Conservation (phyloP, 2,329 filamentous ascomycete species). For the Trichoderma atroviride region DNA sequence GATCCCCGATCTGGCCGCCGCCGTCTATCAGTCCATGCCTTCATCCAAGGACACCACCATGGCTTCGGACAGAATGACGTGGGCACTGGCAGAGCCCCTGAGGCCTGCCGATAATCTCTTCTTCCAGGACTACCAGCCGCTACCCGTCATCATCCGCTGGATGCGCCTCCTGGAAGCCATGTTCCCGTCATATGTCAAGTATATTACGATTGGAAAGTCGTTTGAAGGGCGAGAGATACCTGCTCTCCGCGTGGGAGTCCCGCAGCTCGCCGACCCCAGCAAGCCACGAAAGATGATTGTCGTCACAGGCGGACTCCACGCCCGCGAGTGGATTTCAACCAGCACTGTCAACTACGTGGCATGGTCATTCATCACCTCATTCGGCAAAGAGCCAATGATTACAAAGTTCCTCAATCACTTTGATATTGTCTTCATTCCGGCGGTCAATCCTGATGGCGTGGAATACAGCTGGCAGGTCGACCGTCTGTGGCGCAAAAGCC, state of each 20-base stretch:
- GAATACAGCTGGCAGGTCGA: slow-evolving; percentile 92
- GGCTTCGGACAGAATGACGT: slow-evolving; percentile 36
- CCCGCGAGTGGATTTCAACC: slow-evolving; percentile 93
- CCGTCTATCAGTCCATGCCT: slow-evolving; percentile 62
- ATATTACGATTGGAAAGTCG: slow-evolving; percentile 78
- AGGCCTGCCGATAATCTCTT: slow-evolving; percentile 71
- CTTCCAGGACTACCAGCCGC: slow-evolving; percentile 89
- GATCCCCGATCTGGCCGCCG: slow-evolving; percentile 77
- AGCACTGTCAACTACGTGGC: slow-evolving; percentile 90
- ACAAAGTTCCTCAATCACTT: slow-evolving; percentile 80
- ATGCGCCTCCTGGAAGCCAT: slow-evolving; percentile 87
- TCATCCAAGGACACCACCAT: slow-evolving; percentile 29
- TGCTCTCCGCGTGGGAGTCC: slow-evolving; percentile 73
- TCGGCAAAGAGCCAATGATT: slow-evolving; percentile 71
- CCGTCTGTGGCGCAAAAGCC: slow-evolving; percentile 92
- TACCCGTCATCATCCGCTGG: slow-evolving; percentile 83
- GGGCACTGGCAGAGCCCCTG: slow-evolving; percentile 37
- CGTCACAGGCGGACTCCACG: slow-evolving; percentile 84
- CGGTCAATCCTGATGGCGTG: slow-evolving; percentile 91
- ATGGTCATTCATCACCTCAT: slow-evolving; percentile 82
- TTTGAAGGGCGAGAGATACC: slow-evolving; percentile 86
- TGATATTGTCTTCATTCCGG: slow-evolving; percentile 86
- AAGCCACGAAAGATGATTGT: slow-evolving; percentile 73
- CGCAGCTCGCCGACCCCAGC: slow-evolving; percentile 46
- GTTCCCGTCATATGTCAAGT: slow-evolving; percentile 78